Evolutionary conservation across 1,284 basidiomycete genomes (phyloP), one percentile per base, ranked within the genome.

Genomic region (Cutaneotrichosporon sp.): DNA sequence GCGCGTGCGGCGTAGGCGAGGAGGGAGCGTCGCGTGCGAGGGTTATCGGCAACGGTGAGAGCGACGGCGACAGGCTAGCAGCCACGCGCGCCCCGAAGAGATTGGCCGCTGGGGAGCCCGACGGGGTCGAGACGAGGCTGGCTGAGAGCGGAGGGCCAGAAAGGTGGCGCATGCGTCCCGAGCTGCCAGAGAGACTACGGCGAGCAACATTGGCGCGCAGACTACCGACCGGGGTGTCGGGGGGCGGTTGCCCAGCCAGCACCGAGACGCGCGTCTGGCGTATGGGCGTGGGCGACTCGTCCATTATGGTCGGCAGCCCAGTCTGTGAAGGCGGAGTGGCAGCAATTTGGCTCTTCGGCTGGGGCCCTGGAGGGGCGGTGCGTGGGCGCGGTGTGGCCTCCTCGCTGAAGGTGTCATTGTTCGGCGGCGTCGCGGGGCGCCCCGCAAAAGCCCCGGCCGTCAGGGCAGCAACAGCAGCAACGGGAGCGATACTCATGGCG

Each of bases 221-320:
- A 11, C 25, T 13, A 5, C 47, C 47, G 6, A 53, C 20, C 4
- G 51, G 51, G 5, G 51, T 53, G 16, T 36, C 34, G 9, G 51
- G 51, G 25, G 51, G n/a, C 18, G 51, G 51, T 13, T 34, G 27
- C 10, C 36, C 56, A 0, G 64, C 61, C 2, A 66, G 59, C 6
- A 63, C 64, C 11, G 59, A 46, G 4, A 66, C 64, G 3, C 56
- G 43, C 11, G 43, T 56, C 38, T 60, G 62, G 6, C 64, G 43
- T 9, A 60, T 36, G 2, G 64, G 64, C 20, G 64, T 66, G 5
- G 64, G 64, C 20, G 64, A 66, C 54, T 60, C 64, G 50, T 66
- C 64, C 64, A 66, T 66, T 24, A 66, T 52, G 10, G 63, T 65
- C 4, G 57, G 52, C 22, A 50, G 31, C 18, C 11, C 27, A n/a